phyloP scores from a whole-genome alignment of 495 filamentous ascomycete species.

The Peziza echinospora region DNA sequence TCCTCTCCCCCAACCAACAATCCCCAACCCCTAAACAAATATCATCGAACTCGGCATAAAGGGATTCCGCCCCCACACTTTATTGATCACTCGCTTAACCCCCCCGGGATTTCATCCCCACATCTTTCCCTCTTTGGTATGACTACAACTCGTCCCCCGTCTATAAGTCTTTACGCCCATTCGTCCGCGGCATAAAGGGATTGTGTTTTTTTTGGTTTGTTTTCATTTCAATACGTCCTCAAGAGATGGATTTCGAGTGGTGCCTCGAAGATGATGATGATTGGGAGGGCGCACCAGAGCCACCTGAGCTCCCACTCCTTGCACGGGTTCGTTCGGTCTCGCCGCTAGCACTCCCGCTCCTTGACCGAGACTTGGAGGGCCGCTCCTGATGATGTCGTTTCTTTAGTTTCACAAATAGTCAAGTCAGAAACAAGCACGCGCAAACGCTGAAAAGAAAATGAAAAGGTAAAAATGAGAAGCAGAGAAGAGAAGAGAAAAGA shows the following conservation, averaged over 20 bases:
- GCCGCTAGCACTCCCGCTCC: conserved; percentile 8
- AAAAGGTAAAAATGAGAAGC: background rate
- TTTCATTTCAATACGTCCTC: no score
- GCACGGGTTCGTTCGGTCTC: background rate
- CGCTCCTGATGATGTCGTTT: conserved; percentile 20
- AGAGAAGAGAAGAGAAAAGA: background rate
- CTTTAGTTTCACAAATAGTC: conserved; percentile 19
- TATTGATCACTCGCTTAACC: no score
- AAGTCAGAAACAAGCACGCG: conserved; percentile 18
- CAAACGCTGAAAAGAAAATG: background rate
- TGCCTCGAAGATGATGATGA: background rate
- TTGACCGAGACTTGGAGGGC: conserved; percentile 12
- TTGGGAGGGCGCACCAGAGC: background rate
- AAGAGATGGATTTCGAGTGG: background rate
- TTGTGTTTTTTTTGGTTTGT: no score
- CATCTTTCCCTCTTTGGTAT: no score
- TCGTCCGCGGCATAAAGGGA: no score
- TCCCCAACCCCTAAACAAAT: no score
- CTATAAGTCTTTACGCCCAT: no score
- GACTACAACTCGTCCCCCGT: no score
- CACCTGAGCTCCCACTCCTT: background rate
- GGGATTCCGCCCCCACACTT: no score
- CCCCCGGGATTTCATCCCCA: no score
- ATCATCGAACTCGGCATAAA: no score
- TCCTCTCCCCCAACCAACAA: no score